phyloP scores from a whole-genome alignment of 2,329 filamentous ascomycete genomes.

The Fusarium oligoseptatum region DNA sequence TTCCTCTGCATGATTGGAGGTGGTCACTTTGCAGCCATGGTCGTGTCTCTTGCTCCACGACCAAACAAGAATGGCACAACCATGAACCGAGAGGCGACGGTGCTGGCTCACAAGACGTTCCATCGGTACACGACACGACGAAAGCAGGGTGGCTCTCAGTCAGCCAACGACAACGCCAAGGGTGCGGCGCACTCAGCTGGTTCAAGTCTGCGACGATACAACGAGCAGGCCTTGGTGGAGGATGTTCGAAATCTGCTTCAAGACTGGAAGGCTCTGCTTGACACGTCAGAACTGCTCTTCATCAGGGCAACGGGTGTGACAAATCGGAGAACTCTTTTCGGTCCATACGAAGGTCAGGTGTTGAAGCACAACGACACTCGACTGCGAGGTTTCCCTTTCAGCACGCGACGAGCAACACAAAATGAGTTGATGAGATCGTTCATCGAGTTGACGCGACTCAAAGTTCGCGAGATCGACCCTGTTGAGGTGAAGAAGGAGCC shows the following conservation, averaged over 20 bases:
- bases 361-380: conserved; percentile 83
- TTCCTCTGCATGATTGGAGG: conserved; percentile 99
- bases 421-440: conserved; percentile 95
- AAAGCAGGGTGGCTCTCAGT: conserved; percentile 96
- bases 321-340: conserved; percentile 89
- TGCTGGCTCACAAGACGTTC: conserved; percentile 96
- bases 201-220: conserved; percentile 89
- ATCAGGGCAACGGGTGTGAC: conserved; percentile 89
- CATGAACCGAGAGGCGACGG: conserved; percentile 86
- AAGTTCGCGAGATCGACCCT: conserved; percentile 83
- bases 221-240: conserved; percentile 89
- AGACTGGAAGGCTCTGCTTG: conserved; percentile 89
- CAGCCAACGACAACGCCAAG: conserved; percentile 93
- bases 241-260: conserved; percentile 85
- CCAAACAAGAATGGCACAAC: conserved; percentile 75
- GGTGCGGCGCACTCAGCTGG: conserved; percentile 95
- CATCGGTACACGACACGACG: conserved; percentile 96
- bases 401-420: conserved; percentile 90
- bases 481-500: conserved; percentile 61
- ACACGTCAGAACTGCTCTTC: conserved; percentile 87
- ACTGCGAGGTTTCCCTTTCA: conserved; percentile 92
- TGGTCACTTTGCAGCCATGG: conserved; percentile 97
- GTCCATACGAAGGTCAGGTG: conserved; percentile 90
- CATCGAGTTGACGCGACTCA: conserved; percentile 91
- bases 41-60: conserved; percentile 88